A percentile compares a stretch with the other conserved stretches of the same genome.
phyloP scores from a whole-genome alignment of 495 filamentous ascomycete genomes.

The Podospora anserina region DNA sequence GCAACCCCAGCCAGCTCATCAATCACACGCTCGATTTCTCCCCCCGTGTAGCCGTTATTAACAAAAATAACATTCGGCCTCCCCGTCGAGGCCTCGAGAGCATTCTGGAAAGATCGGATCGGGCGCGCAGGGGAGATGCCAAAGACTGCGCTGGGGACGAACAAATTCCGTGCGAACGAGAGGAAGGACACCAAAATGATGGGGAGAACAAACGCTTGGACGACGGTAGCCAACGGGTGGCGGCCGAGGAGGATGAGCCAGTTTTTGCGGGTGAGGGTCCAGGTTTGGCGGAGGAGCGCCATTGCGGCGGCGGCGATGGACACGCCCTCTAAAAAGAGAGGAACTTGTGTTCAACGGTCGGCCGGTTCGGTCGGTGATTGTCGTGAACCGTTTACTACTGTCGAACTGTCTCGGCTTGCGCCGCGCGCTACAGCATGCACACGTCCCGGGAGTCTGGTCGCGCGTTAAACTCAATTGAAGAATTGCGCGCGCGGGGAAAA shows the following conservation, averaged over 20 bases:
- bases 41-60: slow-evolving; percentile 65
- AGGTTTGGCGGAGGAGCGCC: slow-evolving; percentile 57
- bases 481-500: neutral
- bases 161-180: slow-evolving; percentile 64
- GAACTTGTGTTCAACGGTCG: neutral
- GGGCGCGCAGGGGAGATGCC: slow-evolving; percentile 60
- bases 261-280: slow-evolving; percentile 73
- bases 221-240: slow-evolving; percentile 58
- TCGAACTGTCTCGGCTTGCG: neutral
- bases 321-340: neutral
- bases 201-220: slow-evolving; percentile 69
- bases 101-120: slow-evolving; percentile 59
- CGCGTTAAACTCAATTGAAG: neutral
- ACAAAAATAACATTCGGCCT: slow-evolving; percentile 74
- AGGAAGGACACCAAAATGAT: slow-evolving; percentile 67
- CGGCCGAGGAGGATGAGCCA: slow-evolving; percentile 65
- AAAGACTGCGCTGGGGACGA: slow-evolving; percentile 61
- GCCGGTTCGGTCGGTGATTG: neutral
- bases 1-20: slow-evolving; percentile 52
- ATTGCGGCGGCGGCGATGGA: slow-evolving; percentile 6
- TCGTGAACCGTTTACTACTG: neutral
- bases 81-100: slow-evolving; percentile 49
- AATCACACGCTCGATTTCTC: slow-evolving; percentile 71
- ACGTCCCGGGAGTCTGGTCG: neutral
- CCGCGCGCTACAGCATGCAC: neutral